Conservation (phyloP, 1,139 yeast species). For the Suhomyces chickasaworum region DNA sequence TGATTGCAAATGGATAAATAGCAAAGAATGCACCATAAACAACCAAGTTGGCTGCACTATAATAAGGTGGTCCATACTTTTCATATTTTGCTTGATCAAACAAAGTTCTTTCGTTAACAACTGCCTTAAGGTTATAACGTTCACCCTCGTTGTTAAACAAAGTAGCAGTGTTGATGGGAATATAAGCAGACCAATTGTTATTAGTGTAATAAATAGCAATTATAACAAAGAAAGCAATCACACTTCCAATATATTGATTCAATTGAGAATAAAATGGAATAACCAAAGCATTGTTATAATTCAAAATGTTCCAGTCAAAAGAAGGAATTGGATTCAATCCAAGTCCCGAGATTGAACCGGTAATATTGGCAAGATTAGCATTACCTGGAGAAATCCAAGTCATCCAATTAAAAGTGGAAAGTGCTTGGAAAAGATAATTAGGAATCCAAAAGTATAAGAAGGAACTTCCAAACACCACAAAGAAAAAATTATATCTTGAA, state of each 20-base stretch:
- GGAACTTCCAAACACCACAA: conserved; percentile 23
- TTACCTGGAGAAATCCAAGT: conserved; percentile 40
- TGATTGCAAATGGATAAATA: conserved; percentile 19
- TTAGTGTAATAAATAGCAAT: conserved; percentile 30
- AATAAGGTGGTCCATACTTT: conserved; percentile 46
- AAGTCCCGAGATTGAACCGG: conserved; percentile 53
- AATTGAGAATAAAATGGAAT: conserved; percentile 37
- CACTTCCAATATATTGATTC: conserved; percentile 39
- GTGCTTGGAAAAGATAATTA: conserved; percentile 33
- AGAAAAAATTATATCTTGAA: conserved; percentile 35
- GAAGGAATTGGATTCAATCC: conserved; percentile 58
- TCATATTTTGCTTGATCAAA: conserved; percentile 21
- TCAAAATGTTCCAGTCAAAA: conserved; percentile 52
- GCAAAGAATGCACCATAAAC: conserved; percentile 40
- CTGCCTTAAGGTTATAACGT: conserved; percentile 15
- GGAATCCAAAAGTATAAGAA: conserved; percentile 42
- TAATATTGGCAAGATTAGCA: conserved; percentile 51
- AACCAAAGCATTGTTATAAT: conserved; percentile 20
- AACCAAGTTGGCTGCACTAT: conserved; percentile 45
- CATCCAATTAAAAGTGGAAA: conserved; percentile 41
- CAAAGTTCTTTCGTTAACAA: conserved; percentile 16
- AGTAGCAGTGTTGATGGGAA: conserved; percentile 20
- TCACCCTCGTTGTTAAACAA: conserved; percentile 20
- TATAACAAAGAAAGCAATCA: conserved; percentile 36
- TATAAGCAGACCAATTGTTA: conserved; percentile 19